These are phyloP conservation scores for Tardiomyces depauwii DNA, from an alignment of 1,139 yeast species.

Conservation along the genomic window DNA sequence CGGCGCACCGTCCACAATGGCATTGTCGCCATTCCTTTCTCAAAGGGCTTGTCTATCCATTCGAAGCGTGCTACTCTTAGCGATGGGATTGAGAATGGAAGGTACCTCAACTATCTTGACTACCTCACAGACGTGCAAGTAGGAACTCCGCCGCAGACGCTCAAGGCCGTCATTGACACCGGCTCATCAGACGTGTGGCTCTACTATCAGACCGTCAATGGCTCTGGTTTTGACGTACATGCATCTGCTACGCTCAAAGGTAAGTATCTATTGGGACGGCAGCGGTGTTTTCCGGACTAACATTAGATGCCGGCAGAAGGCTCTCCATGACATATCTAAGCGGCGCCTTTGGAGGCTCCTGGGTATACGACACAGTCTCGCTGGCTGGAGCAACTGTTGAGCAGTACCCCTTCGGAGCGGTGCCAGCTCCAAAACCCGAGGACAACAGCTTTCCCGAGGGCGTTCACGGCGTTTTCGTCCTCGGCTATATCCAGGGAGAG, in stretches of 20 bases:
- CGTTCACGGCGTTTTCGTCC: slow-evolving; percentile 48
- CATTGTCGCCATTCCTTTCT: no score
- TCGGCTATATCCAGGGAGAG: slow-evolving; percentile 28
- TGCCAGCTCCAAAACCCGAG: neutral
- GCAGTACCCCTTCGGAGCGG: slow-evolving; percentile 6
- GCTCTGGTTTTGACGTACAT: no score
- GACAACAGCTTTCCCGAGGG: slow-evolving; percentile 29
- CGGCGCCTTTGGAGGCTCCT: slow-evolving; percentile 12
- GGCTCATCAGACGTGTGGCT: slow-evolving; percentile 36
- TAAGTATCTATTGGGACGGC: no score
- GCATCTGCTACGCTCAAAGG: no score
- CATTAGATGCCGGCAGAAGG: no score
- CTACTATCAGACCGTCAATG: neutral
- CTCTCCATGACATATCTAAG: no score
- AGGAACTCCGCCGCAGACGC: slow-evolving; percentile 30
- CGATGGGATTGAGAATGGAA: no score
- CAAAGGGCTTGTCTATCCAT: no score
- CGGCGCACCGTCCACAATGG: no score
- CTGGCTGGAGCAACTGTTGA: slow-evolving; percentile 8
- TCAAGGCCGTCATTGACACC: slow-evolving; percentile 30
- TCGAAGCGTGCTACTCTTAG: no score
- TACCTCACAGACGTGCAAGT: slow-evolving; percentile 14
- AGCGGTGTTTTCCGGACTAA: no score
- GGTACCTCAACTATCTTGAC: neutral
- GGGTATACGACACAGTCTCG: slow-evolving; percentile 16